A percentile compares a stretch with the other conserved stretches of the same genome.
Conservation (phyloP, 345 rosid genomes). For the Turnera subulata region DNA sequence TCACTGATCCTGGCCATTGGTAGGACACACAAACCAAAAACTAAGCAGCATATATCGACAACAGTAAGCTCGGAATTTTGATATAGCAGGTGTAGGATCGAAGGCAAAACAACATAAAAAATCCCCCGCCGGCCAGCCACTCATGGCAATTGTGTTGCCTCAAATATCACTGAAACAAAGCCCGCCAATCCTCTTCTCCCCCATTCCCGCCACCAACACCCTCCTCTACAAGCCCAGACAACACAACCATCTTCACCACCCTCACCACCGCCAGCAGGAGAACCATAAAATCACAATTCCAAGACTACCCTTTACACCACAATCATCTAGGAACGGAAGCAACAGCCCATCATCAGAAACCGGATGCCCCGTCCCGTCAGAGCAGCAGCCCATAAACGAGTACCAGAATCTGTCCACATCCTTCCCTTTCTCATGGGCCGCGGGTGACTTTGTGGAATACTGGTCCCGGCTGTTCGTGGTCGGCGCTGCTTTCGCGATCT, state of each 20-base stretch:
- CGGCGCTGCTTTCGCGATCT: constrained; percentile 67
- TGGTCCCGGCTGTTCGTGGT: constrained; percentile 52
- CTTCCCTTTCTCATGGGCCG: constrained; percentile 83
- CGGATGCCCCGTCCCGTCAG: constrained; percentile 79
- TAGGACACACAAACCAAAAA: no score
- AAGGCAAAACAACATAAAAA: not conserved
- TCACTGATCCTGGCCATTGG: no score
- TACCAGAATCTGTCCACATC: constrained; percentile 74
- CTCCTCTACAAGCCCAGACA: constrained; percentile 1
- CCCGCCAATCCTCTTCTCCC: constrained; percentile 21
- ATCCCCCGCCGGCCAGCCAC: not conserved
- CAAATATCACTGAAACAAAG: constrained; percentile 16
- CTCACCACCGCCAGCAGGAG: constrained; percentile 9
- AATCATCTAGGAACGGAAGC: constrained; percentile 44
- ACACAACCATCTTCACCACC: no score
- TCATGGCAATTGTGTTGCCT: constrained; percentile 17
- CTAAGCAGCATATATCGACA: no score
- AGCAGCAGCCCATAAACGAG: constrained; percentile 86
- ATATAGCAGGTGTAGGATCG: not conserved
- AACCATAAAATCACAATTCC: constrained; percentile 14
- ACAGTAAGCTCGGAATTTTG: not conserved
- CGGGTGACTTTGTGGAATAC: constrained; percentile 53
- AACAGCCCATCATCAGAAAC: constrained; percentile 54
- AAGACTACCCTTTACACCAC: constrained; percentile 13
- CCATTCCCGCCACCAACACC: constrained; percentile 18